Base-by-base conservation (phyloP, 139 green algal genomes). In the Chlorella sp. region DNA sequence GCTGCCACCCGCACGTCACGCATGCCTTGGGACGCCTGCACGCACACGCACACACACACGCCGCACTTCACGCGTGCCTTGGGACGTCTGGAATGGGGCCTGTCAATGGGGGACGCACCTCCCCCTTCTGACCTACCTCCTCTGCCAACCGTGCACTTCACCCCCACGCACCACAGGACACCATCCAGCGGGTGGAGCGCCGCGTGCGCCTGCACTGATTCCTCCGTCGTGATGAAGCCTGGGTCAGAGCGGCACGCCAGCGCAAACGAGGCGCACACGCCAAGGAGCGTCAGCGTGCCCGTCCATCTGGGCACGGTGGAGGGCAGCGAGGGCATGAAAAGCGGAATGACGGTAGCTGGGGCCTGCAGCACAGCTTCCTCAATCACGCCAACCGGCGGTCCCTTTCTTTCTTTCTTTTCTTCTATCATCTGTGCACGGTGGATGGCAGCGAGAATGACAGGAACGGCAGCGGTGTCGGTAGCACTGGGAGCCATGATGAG, bases 121-220 rank as follows among this genome's bases (percentile, higher is more conserved):
- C 17, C 10, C 42, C 42, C 10, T 55, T 24, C 10, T 55, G 42
- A 55, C 17, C 10, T 55, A 55, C 42, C 42, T 55, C 10, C 42
- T 55, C 42, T 55, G 17, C 10, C 42, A 55, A 17, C 17, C 42
- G 10, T 17, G 10, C 10, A 24, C 42, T 55, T 24, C 17, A 55
- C 42, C 42, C 42, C 17, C 31, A 64, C 67, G 5, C 27, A 72
- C 67, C 67, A 72, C 2, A 72, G 27, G 2, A 26, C 24, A 10
- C 77, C 77, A 42, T 93, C 83, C 31, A 76, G 79, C 0, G 82
- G 71, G 69, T 90, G 91, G 35, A 91, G 67, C 17, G 68, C 67
- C 5, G 26, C 23, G 20, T 89, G 75, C 4, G 62, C 70, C 1
- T 62, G 60, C 49, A 75, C 71, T 36, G 75, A 82, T 27, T 67